Evolutionary conservation across 805 yeast species (phyloP), one percentile per base, ranked within the genome.

Genomic region (Ogataea siamensis): DNA sequence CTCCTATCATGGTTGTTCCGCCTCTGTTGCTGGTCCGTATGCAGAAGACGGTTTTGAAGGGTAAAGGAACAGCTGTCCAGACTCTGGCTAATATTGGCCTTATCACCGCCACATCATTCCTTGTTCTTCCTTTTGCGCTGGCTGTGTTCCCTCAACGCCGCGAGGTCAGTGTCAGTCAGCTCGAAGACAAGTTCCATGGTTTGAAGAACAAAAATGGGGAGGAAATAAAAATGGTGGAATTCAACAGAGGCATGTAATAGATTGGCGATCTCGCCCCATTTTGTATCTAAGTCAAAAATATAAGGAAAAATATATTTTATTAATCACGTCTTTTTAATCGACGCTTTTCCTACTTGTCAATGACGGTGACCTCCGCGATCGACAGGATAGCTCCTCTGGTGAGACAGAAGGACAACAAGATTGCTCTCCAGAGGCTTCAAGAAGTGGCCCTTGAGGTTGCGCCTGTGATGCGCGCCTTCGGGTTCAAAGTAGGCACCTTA

Each of bases 1-100:
- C 99, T 0, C 99, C 99, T 13, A 76, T 93, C 53, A 93, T 93
- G 99, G 99, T 86, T 14, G 62, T 93, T 5, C 99, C 99, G 1
- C 97, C 99, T 2, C 71, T 93, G 53, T 56, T 87, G 18, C 71
- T 93, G 28, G 87, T 88, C 31, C 76, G 71, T 58, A 68, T 93
- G 47, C 97, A 93, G 65, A 75, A 73, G 48, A 71, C 81, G 1
- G 56, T 81, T 12, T 69, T 89, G 46, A 79, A 75, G 54, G 83
- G 85, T 22, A 84, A 78, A 57, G 74, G 89, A 6, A 62, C 76
- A 42, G 70, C 78, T 13, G 64, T 76, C 4, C 87, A 83, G 54
- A 82, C 84, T 5, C 55, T 71, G 11, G 81, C 80, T n/a, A 93
- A 89, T 57, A 68, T 93, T 37, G 97, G 95, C 12, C 68, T 93